Conservation (phyloP, 108 stramenopile species). For the Cyclostephanos tholiformis region DNA sequence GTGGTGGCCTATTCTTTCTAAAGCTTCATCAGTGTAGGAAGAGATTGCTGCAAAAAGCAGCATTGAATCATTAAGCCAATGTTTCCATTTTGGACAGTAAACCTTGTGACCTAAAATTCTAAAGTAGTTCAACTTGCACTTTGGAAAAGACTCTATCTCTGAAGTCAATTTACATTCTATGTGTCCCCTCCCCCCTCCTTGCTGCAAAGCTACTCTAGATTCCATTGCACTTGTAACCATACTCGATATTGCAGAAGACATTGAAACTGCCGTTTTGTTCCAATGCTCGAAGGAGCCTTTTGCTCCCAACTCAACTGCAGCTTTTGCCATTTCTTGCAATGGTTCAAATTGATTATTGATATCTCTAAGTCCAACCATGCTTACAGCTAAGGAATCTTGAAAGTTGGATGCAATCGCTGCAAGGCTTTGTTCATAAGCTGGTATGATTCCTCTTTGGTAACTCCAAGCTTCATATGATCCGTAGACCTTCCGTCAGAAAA, state of each 20-base stretch:
- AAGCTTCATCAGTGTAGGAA: conserved; percentile 17
- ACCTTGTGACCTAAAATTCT: conserved; percentile 39
- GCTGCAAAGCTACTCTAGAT: conserved; percentile 44
- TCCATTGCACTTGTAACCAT: conserved; percentile 51
- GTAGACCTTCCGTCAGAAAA: conserved; percentile 37
- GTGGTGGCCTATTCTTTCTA: conserved; percentile 20
- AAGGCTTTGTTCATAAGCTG: conserved; percentile 23
- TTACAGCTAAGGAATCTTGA: conserved; percentile 25
- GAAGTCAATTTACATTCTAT: conserved; percentile 34
- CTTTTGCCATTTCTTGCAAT: conserved; percentile 28
- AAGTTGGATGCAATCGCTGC: conserved; percentile 15
- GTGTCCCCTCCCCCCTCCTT: conserved; percentile 28
- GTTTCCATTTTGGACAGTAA: conserved; percentile 19
- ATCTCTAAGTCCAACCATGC: conserved; percentile 40
- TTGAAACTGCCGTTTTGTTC: conserved; percentile 48
- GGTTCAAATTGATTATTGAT: conserved; percentile 24
- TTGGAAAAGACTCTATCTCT: conserved; percentile 19
- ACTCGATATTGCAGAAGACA: conserved; percentile 51
- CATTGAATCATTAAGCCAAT: neutral
- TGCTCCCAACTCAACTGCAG: conserved; percentile 28
- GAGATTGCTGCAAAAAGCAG: conserved; percentile 8
- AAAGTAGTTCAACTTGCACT: conserved; percentile 42
- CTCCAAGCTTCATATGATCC: conserved; percentile 22
- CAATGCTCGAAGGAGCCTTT: conserved; percentile 53
- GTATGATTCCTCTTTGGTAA: conserved; percentile 25